A percentile compares a stretch with the other conserved stretches of the same genome.
These are phyloP conservation scores for Peronospora tabacina DNA, from an alignment of 352 stramenopile genomes.

Conservation along the genomic window DNA sequence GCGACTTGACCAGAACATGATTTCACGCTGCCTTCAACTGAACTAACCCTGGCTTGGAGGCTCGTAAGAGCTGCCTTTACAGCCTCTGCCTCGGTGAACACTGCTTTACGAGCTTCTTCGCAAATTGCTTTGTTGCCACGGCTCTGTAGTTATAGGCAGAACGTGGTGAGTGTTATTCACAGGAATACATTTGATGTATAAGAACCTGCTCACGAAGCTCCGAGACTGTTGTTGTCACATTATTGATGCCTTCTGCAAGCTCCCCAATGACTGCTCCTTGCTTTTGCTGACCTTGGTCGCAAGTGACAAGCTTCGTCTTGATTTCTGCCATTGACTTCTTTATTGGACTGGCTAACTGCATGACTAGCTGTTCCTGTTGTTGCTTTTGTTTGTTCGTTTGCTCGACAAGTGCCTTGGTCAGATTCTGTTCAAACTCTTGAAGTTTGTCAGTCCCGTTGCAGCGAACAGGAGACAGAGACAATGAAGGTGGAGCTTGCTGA, in stretches of 20 bases:
- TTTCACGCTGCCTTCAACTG: conserved; percentile 22
- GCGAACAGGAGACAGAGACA: background rate
- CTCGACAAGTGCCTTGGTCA: conserved; percentile 11
- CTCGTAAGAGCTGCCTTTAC: conserved; percentile 18
- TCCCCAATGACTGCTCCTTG: conserved; percentile 8
- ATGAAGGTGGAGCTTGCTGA: conserved; percentile 3
- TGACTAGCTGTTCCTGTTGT: conserved; percentile 17
- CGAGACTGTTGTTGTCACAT: conserved; percentile 16
- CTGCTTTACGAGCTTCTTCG: conserved; percentile 11
- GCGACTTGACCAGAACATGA: conserved; percentile 17
- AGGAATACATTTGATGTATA: background rate
- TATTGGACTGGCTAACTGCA: conserved; percentile 14
- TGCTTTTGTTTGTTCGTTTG: conserved; percentile 16
- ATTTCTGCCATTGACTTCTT: conserved; percentile 21
- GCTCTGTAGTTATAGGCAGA: conserved; percentile 8
- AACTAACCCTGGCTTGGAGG: conserved; percentile 16
- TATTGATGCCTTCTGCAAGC: conserved; percentile 13
- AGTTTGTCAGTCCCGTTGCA: conserved; percentile 13
- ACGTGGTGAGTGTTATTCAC: conserved; percentile 10
- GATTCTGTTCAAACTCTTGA: conserved; percentile 10
- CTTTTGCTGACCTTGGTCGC: conserved; percentile 5
- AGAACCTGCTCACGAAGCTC: conserved; percentile 30
- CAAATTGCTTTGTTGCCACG: conserved; percentile 8
- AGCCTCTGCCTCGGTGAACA: conserved; percentile 9
- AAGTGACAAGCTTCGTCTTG: conserved; percentile 7